These are phyloP conservation scores for Beauveria varroae DNA, from an alignment of 2,329 filamentous ascomycete genomes.

Conservation along the genomic window DNA sequence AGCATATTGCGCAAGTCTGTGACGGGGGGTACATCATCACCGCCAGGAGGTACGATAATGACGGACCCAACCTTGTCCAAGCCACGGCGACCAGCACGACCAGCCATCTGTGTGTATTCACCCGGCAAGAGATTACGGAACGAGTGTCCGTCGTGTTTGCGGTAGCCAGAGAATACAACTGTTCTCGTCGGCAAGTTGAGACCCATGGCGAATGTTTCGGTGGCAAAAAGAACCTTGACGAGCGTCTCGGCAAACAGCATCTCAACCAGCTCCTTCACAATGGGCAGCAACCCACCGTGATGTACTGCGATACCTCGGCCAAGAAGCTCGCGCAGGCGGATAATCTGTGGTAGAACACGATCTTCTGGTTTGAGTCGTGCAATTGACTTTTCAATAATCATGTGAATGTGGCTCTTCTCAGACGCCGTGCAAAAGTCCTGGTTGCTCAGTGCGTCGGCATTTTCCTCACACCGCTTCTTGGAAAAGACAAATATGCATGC, in stretches of 20 bases:
- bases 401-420: slow-evolving; percentile 95
- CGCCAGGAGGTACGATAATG: slow-evolving; percentile 78
- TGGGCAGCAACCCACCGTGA: slow-evolving; percentile 87
- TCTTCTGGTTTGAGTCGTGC: slow-evolving; percentile 88
- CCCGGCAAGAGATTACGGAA: slow-evolving; percentile 89
- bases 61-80: slow-evolving; percentile 89
- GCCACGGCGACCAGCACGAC: slow-evolving; percentile 84
- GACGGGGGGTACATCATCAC: slow-evolving; percentile 78
- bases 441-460: slow-evolving; percentile 89
- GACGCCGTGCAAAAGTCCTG: slow-evolving; percentile 88
- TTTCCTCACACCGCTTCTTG: slow-evolving; percentile 95
- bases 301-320: slow-evolving; percentile 90
- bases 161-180: slow-evolving; percentile 93
- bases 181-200: slow-evolving; percentile 92
- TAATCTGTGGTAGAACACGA: slow-evolving; percentile 81
- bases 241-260: slow-evolving; percentile 91
- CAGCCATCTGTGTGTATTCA: slow-evolving; percentile 98
- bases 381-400: slow-evolving; percentile 93
- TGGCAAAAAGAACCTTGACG: slow-evolving; percentile 95
- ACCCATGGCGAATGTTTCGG: slow-evolving; percentile 98
- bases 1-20: slow-evolving; percentile 87
- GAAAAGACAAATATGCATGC: slow-evolving; percentile 98
- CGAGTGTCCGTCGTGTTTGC: slow-evolving; percentile 88
- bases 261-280: slow-evolving; percentile 96
- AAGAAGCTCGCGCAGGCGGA: slow-evolving; percentile 76